phyloP scores from a whole-genome alignment of 164 flowering plant species.

The grape (Vitis vinifera) region DNA sequence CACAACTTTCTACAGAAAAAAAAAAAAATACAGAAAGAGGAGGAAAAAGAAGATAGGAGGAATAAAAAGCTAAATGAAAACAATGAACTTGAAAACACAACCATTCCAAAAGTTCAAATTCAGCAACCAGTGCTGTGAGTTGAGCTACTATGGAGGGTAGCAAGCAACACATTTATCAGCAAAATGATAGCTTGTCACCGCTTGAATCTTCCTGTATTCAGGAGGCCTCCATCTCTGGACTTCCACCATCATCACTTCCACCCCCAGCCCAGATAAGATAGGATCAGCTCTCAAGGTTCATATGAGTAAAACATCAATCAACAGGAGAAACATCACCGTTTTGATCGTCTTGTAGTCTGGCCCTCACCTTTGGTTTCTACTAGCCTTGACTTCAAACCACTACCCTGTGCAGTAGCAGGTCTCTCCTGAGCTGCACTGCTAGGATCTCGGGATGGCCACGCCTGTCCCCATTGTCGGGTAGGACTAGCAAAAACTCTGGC shows the following conservation, averaged over 20 bases:
- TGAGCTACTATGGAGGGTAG: neutral
- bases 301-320: neutral
- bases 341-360: constrained; percentile 43
- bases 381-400: constrained; percentile 42
- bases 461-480: constrained; percentile 44
- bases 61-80: too few relatives aligned
- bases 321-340: constrained; percentile 24
- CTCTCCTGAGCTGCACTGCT: constrained; percentile 34
- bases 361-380: constrained; percentile 35
- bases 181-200: constrained; percentile 2
- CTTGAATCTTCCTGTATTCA: neutral
- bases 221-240: neutral
- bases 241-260: neutral
- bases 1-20: constrained; percentile 10
- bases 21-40: too few relatives aligned
- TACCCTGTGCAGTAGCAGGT: constrained; percentile 33
- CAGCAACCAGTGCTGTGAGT: constrained; percentile 13
- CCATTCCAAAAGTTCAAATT: constrained; percentile 6
- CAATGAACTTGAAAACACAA: neutral
- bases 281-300: neutral
- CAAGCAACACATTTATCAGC: neutral
- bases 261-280: neutral
- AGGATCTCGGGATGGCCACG: constrained; percentile 45
- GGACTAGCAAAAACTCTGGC: constrained; percentile 46
- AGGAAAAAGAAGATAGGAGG: too few relatives aligned